Conservation (phyloP, 352 stramenopile genomes). For the Aphanomyces euteiches region DNA sequence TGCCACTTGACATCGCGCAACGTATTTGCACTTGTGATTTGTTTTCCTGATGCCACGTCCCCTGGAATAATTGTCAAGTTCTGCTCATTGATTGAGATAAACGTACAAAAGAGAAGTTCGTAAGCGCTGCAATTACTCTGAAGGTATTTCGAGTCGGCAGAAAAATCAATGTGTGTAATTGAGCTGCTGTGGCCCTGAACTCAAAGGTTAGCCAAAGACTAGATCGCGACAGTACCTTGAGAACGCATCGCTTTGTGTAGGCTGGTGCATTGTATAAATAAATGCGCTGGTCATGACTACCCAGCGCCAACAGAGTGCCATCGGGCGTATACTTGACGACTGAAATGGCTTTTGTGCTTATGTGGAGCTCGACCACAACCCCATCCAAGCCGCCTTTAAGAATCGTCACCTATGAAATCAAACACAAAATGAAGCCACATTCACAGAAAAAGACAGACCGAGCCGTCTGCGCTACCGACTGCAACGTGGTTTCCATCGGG, state of each 20-base stretch:
- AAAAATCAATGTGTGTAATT: conserved; percentile 87
- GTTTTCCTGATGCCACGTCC: conserved; percentile 52
- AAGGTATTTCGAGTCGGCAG: conserved; percentile 81
- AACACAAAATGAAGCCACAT: neutral
- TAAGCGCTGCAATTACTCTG: conserved; percentile 77
- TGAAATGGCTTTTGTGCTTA: conserved; percentile 41
- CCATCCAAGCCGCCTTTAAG: conserved; percentile 46
- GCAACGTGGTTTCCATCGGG: conserved; percentile 83
- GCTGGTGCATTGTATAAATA: conserved; percentile 46
- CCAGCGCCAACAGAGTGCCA: conserved; percentile 50
- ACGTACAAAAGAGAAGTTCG: conserved; percentile 87
- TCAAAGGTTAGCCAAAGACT: neutral
- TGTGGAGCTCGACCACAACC: conserved; percentile 54
- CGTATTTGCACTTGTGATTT: conserved; percentile 46
- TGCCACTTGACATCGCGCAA: conserved; percentile 86
- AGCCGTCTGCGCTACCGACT: conserved; percentile 54
- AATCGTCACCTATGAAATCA: conserved; percentile 40
- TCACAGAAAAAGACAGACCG: neutral
- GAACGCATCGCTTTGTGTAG: conserved; percentile 25
- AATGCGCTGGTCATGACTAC: conserved; percentile 54
- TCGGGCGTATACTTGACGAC: conserved; percentile 53
- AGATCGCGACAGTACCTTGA: neutral
- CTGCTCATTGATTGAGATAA: conserved; percentile 26
- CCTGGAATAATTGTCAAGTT: conserved; percentile 23
- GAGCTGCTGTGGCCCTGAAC: conserved; percentile 52